Conservation (phyloP, 768 basidiomycete genomes). For the Amanita fuliginea region DNA sequence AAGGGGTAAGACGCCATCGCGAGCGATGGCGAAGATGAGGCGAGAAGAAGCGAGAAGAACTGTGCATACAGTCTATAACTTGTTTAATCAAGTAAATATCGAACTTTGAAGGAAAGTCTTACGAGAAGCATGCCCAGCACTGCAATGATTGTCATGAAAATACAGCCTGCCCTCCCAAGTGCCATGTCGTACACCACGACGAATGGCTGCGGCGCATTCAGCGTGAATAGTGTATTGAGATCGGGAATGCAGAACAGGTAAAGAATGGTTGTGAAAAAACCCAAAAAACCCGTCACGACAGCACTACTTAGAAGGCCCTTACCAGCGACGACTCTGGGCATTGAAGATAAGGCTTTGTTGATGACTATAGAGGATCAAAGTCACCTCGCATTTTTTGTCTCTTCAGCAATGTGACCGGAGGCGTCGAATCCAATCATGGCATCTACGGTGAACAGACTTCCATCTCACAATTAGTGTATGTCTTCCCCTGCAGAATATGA, state of each 20-base stretch:
- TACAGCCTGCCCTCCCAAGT: constrained; percentile 64
- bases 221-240: constrained; percentile 59
- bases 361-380: background rate
- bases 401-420: constrained; percentile 83
- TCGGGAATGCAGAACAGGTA: constrained; percentile 18
- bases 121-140: constrained; percentile 79
- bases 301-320: constrained; percentile 29
- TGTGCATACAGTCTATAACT: constrained; percentile 66
- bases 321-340: background rate
- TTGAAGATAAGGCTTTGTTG: background rate
- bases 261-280: background rate
- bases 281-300: constrained; percentile 32
- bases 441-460: constrained; percentile 75
- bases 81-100: background rate
- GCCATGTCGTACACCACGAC: constrained; percentile 82
- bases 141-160: constrained; percentile 85
- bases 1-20: constrained; percentile 82
- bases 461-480: background rate
- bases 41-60: constrained; percentile 84
- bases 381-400: constrained; percentile 73
- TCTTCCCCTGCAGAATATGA: background rate
- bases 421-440: constrained; percentile 89
- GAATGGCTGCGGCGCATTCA: constrained; percentile 84
- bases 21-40: constrained; percentile 86
- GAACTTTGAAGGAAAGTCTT: constrained; percentile 9